Conservation (phyloP, 129 eudicot species). For the Tagetes erecta region DNA sequence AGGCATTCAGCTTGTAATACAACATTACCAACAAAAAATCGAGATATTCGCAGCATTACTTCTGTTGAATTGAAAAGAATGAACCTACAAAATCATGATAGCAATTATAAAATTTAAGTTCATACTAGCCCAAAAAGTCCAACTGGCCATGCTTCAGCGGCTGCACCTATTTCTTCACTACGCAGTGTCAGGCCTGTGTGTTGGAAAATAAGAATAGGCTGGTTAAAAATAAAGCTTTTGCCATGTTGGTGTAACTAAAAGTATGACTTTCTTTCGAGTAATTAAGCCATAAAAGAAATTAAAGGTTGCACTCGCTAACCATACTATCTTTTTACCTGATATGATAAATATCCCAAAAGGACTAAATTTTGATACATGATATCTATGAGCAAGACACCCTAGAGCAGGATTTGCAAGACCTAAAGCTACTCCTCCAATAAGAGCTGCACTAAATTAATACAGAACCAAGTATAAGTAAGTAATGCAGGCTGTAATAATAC, state of each 20-base stretch:
- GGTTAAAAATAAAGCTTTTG: background rate
- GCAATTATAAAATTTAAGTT: conserved; percentile 27
- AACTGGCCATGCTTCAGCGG: conserved; percentile 95
- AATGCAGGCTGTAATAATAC: background rate
- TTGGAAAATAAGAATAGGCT: conserved; percentile 3
- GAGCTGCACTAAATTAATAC: conserved; percentile 62
- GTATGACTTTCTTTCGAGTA: background rate
- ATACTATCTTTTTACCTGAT: conserved; percentile 53
- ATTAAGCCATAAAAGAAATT: background rate
- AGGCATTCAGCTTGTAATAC: background rate
- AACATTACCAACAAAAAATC: background rate
- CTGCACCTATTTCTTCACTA: conserved; percentile 83
- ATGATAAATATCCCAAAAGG: conserved; percentile 78
- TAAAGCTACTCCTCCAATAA: conserved; percentile 68
- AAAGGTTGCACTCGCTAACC: background rate
- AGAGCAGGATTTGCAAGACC: conserved; percentile 80
- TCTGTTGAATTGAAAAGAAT: conserved; percentile 6
- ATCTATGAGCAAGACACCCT: conserved; percentile 80
- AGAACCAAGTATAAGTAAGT: conserved; percentile 24
- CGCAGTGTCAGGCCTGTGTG: conserved; percentile 80
- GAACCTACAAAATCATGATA: conserved; percentile 29
- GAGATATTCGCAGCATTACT: background rate
- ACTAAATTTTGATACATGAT: conserved; percentile 67
- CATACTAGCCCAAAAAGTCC: conserved; percentile 89
- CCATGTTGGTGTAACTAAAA: conserved; percentile 14